phyloP scores from a whole-genome alignment of 2,329 filamentous ascomycete species.

The Beauveria pseudobassiana region DNA sequence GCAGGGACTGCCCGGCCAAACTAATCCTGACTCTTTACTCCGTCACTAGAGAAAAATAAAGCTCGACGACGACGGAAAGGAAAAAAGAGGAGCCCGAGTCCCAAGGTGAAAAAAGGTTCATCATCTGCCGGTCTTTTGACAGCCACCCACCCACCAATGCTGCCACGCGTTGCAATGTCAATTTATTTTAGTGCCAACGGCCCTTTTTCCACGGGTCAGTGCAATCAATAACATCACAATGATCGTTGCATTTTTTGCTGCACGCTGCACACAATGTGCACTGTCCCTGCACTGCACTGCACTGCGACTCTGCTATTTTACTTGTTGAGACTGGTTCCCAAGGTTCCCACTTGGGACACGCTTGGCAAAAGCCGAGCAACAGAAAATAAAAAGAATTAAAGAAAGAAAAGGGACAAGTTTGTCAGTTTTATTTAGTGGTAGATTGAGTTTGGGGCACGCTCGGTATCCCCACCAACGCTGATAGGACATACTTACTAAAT shows the following conservation, averaged over 20 bases:
- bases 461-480: no score
- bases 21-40: no score
- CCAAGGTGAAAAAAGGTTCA: background rate
- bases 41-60: background rate
- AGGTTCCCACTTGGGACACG: background rate
- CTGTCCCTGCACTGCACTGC: background rate
- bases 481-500: no score
- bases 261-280: no score
- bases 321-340: background rate
- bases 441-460: no score
- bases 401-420: background rate
- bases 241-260: background rate
- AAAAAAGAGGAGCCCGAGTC: background rate
- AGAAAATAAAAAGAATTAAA: background rate
- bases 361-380: background rate
- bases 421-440: no score
- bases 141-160: background rate
- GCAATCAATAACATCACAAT: background rate
- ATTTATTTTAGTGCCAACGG: background rate
- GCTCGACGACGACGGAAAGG: background rate
- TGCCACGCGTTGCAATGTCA: background rate
- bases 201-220: no score
- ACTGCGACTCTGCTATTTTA: background rate
- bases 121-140: slow-evolving; percentile 4
- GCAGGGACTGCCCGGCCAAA: no score